Base-by-base conservation (phyloP, 371 early-diverging fungal species). In the Haplosporangium sp. region DNA sequence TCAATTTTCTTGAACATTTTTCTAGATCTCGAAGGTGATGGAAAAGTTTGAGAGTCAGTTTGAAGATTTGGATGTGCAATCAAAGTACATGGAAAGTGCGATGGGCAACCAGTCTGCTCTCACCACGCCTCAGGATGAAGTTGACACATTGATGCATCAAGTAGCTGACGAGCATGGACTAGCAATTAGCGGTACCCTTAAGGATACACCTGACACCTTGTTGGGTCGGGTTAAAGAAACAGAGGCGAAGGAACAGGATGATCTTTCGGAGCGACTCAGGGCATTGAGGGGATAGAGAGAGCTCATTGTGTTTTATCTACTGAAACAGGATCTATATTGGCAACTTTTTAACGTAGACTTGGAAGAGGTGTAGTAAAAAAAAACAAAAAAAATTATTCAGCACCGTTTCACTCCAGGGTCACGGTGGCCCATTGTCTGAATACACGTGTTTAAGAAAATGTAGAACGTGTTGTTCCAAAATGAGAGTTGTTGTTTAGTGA, bases 141-240 rank as follows among this genome's bases (percentile, higher is more conserved):
- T 97, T n/a, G 97, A 98, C 61, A 86, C 87, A 55, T 87, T 98
- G 56, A 93, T 97, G 93, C 96, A 95, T 79, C 92, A 95, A 84
- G 96, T 96, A 13, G 98, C 97, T 40, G 98, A 98, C 71, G 96
- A 96, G 74, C 93, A 94, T 81, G 97, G 97, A 2, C 78, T 98
- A 66, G 97, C 95, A 79, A 82, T 96, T 63, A 93, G 93, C 61
- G 84, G 87, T 40, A 84, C 84, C 59, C 82, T 93, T 42, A 84
- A 85, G 38, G 85, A 85, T 58, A 74, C 90, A 17, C 86, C 84
- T 9, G 86, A 86, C 27, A 85, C 88, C 68, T 73, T 68, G 55
- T 34, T 71, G 47, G 65, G 47, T 61, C 61, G 67, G 44, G 35
- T 65, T 47, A 74, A 77, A 42, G 71, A 72, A 56, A 19, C 61